phyloP scores from a whole-genome alignment of 352 stramenopile species.

The Phytophthora lateralis region DNA sequence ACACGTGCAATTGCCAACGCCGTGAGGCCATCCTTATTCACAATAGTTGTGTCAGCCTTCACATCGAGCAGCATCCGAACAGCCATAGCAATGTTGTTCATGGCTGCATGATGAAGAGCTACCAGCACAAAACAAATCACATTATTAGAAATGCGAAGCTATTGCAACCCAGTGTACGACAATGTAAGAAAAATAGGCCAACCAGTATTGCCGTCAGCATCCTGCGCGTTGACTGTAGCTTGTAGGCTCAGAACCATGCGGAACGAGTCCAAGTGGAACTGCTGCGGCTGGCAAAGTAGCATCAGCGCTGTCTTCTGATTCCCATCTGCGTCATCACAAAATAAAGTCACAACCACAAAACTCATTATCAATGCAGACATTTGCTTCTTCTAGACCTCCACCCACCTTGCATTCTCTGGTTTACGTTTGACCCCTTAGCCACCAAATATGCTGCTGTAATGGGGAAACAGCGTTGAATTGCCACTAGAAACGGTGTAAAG shows the following conservation, averaged over 20 bases:
- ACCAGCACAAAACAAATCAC: neutral
- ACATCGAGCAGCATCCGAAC: conserved; percentile 76
- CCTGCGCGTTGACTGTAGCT: conserved; percentile 53
- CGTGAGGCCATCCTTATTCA: conserved; percentile 55
- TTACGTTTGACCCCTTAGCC: conserved; percentile 72
- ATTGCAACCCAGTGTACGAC: neutral
- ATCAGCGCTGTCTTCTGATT: conserved; percentile 67
- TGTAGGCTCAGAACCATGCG: conserved; percentile 82
- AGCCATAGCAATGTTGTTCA: conserved; percentile 63
- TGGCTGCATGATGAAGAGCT: conserved; percentile 73
- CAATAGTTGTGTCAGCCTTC: conserved; percentile 46
- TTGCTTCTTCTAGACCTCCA: neutral
- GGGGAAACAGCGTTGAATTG: conserved; percentile 74
- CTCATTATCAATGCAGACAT: neutral
- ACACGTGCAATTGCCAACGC: conserved; percentile 51
- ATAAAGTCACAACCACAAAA: neutral
- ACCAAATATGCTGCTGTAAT: conserved; percentile 81
- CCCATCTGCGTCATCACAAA: conserved; percentile 15
- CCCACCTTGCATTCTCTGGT: conserved; percentile 56
- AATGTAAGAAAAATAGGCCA: neutral
- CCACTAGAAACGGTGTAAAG: conserved; percentile 68
- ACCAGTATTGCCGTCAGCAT: conserved; percentile 77
- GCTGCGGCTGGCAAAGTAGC: conserved; percentile 68
- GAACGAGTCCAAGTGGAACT: conserved; percentile 83
- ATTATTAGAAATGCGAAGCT: conserved; percentile 1